These are phyloP conservation scores for Chlorella sorokiniana DNA, from an alignment of 139 green algal species.

Conservation along the genomic window DNA sequence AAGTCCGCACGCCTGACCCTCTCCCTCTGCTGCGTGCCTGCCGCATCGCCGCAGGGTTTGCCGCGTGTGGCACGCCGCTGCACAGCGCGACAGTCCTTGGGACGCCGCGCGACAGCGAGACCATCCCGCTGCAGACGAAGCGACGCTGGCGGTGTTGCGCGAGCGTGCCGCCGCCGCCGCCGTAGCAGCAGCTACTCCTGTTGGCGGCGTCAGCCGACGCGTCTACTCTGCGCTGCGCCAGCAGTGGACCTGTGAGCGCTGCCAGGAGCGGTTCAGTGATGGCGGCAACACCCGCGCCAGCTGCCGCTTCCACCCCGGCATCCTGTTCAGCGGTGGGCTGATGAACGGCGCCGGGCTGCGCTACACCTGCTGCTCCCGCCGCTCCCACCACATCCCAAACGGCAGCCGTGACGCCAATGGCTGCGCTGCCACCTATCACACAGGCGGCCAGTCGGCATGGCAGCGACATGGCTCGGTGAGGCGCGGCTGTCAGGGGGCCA, in stretches of 20 bases:
- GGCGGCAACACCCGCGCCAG: conserved; percentile 3
- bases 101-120: neutral
- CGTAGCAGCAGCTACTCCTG: neutral
- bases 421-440: conserved; percentile 7
- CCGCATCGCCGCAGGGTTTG: neutral
- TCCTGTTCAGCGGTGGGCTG: conserved; percentile 25
- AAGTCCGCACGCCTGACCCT: neutral
- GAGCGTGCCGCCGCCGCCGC: neutral
- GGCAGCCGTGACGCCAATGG: conserved; percentile 18
- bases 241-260: neutral
- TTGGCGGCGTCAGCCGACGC: neutral
- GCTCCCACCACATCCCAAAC: conserved; percentile 27
- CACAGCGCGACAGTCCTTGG: neutral
- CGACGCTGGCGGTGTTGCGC: neutral
- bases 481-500: too few relatives aligned
- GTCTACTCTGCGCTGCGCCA: neutral
- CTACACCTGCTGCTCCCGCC: conserved; percentile 31
- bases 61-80: neutral
- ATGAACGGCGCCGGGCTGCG: conserved; percentile 29
- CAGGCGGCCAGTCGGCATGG: conserved; percentile 2
- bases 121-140: neutral
- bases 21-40: neutral
- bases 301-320: conserved; percentile 28
- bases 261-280: conserved; percentile 17
- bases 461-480: conserved; percentile 8